Base-by-base conservation (phyloP, 1,284 basidiomycete species). In the Irpex sp. region DNA sequence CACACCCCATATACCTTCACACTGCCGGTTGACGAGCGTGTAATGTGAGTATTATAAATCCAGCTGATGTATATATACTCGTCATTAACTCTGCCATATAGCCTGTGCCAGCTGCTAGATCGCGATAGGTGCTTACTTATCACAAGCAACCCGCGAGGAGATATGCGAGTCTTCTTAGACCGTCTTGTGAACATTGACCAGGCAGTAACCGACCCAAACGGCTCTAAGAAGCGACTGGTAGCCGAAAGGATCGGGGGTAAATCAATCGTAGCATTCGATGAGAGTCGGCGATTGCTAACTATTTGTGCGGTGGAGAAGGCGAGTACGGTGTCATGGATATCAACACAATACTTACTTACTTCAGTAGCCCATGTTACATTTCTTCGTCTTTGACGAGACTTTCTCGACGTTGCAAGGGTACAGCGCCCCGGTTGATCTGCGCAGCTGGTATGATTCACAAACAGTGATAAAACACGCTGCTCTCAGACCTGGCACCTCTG, bases 221-320 rank as follows among this genome's bases (percentile, higher is more conserved):
- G 48, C 9, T 49, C 5, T 5, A 73, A 73, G 49, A 81, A 80
- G 62, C 36, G 55, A 19, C 69, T 86, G 7, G 72, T 79, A 55
- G 76, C 74, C 6, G 78, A 80, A 62, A 83, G 80, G 65, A 75
- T 84, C 2, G 85, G 83, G 0, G 68, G 73, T 0, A 69, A 80
- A 5, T 74, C 78, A 48, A 13, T 81, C 3, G 59, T 86, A 2
- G 74, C 84, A 0, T 85, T 79, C 61, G 82, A 87, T 49, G 85
- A 87, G 67, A 68, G 69, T 5, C 83, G 80, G 65, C 77, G 79
- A 0, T 77, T 78, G 70, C 68, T 86, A 15, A 77, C 76, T 0
- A 64, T 87, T 0, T 82, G 81, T 40, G 74, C 76, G 6, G 67
- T 74, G 0, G 74, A 76, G 2, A 80, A 79, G 70, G 84, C 80